Base-by-base conservation (phyloP, 805 yeast species). In the Tetrapisispora taiwanensis region DNA sequence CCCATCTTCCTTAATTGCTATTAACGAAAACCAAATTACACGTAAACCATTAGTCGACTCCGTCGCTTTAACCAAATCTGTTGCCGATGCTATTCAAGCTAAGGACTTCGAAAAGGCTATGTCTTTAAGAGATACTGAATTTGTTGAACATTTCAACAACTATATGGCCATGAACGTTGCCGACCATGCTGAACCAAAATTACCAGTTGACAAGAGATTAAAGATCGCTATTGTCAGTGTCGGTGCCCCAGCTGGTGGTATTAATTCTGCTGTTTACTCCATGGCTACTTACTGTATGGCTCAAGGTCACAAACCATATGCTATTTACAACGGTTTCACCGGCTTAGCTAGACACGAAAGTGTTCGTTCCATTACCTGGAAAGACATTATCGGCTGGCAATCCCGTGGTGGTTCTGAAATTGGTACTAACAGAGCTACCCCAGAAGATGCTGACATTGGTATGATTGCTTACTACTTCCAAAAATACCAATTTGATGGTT, bases 201-300 rank as follows among this genome's bases (percentile, higher is more conserved):
- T 82, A 51, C 78, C 83, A 4, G 63, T 57, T 17, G 71, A 62
- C 4, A 64, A 79, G 55, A 71, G 79, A 51, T 67, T 78, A 54
- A 79, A 74, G 51, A 76, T 81, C 49, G 90, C 85, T 39, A 74
- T 83, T 36, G 71, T 83, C 42, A 81, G 83, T 52, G 80, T 83
- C 48, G 92, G 92, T 53, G 90, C 92, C 3, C 82, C 92, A 30
- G 79, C 87, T 18, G 81, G 84, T 52, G 89, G 84, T 47, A 72
- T 84, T 68, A 84, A 84, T 62, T 75, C 85, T 38, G 83, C 88
- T n/a, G 80, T 80, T 4, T 71, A 81, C 51, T 83, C 90, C 2
- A 78, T 79, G 60, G 84, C 88, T 1, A 72, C 79, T 10, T 82
- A 78, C 65, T 81, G 87, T 70, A 65, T 84, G 68, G 80, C 88